Percentiles rank a stretch among this genome's conserved stretches.
phyloP scores from a whole-genome alignment of 148 eudicot genomes.

The Cornus kousa region DNA sequence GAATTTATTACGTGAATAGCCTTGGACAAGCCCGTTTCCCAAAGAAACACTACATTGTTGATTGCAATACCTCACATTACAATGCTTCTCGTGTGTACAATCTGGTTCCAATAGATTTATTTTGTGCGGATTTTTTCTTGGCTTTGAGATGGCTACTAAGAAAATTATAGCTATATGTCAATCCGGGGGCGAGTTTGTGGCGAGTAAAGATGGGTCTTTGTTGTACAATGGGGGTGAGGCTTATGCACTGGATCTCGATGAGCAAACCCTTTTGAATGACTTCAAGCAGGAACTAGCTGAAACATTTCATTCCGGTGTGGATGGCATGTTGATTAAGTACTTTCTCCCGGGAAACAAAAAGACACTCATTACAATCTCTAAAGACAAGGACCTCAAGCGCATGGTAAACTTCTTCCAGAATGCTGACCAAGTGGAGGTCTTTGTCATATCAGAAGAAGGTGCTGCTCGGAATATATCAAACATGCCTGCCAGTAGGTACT shows the following conservation, averaged over 20 bases:
- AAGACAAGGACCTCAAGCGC: conserved; percentile 72
- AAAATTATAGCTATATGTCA: conserved; percentile 84
- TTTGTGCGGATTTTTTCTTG: background rate
- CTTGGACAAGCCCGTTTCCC: background rate
- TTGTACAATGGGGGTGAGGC: conserved; percentile 76
- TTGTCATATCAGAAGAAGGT: conserved; percentile 42
- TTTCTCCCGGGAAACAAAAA: conserved; percentile 72
- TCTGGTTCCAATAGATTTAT: conserved; percentile 1
- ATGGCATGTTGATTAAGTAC: conserved; percentile 58
- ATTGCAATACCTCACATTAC: background rate
- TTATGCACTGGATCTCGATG: conserved; percentile 67
- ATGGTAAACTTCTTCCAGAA: conserved; percentile 67
- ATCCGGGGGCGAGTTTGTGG: conserved; percentile 70
- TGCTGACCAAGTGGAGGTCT: conserved; percentile 60
- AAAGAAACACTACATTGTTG: background rate
- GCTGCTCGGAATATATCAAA: conserved; percentile 36
- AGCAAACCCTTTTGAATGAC: conserved; percentile 44
- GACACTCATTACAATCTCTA: conserved; percentile 68
- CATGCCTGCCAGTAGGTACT: conserved; percentile 63
- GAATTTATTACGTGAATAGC: background rate
- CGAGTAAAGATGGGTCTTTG: conserved; percentile 54
- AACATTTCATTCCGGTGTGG: conserved; percentile 44
- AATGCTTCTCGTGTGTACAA: background rate
- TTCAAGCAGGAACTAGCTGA: conserved; percentile 70
- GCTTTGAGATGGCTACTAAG: conserved; percentile 34